Evolutionary conservation across 2,329 filamentous ascomycete genomes (phyloP).

Genomic region (Setomelanomma holmii): DNA sequence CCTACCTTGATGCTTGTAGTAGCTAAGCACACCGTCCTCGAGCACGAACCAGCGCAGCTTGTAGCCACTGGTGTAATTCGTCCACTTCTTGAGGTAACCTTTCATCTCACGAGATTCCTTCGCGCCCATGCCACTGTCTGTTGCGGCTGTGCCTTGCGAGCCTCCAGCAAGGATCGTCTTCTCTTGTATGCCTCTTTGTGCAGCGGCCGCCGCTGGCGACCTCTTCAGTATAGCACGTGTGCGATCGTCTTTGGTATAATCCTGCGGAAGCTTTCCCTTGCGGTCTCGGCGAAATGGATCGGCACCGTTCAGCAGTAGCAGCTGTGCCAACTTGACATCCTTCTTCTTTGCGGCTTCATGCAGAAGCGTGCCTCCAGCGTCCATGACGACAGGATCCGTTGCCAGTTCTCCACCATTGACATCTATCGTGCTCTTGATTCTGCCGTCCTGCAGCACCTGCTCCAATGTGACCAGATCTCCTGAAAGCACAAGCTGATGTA

Average conservation of each 20-base stretch:
- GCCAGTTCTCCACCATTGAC: slow-evolving; percentile 91
- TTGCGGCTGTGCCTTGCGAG: slow-evolving; percentile 64
- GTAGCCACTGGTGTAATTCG: slow-evolving; percentile 96
- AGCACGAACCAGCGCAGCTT: slow-evolving; percentile 98
- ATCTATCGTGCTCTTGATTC: slow-evolving; percentile 85
- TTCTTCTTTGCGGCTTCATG: slow-evolving; percentile 91
- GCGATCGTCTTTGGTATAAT: slow-evolving; percentile 92
- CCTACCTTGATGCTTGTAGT: slow-evolving; percentile 91
- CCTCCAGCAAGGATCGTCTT: slow-evolving; percentile 89
- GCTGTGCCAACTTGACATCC: slow-evolving; percentile 86
- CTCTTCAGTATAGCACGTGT: slow-evolving; percentile 89
- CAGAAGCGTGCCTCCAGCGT: slow-evolving; percentile 87
- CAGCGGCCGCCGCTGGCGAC: slow-evolving; percentile 91
- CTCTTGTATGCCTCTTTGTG: slow-evolving; percentile 94
- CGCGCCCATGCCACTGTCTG: slow-evolving; percentile 67
- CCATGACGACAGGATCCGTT: slow-evolving; percentile 77
- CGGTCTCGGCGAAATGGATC: slow-evolving; percentile 95
- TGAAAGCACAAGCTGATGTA: slow-evolving; percentile 77
- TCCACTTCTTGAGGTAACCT: slow-evolving; percentile 99
- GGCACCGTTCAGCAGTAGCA: slow-evolving; percentile 89
- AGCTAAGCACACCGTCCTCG: slow-evolving; percentile 95
- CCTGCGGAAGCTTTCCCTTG: slow-evolving; percentile 93
- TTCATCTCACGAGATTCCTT: slow-evolving; percentile 97
- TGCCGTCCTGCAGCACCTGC: slow-evolving; percentile 80
- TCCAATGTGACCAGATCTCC: slow-evolving; percentile 81